A percentile compares a stretch with the other conserved stretches of the same genome.
phyloP scores from a whole-genome alignment of 2,329 filamentous ascomycete species.

The Cordyceps militaris region DNA sequence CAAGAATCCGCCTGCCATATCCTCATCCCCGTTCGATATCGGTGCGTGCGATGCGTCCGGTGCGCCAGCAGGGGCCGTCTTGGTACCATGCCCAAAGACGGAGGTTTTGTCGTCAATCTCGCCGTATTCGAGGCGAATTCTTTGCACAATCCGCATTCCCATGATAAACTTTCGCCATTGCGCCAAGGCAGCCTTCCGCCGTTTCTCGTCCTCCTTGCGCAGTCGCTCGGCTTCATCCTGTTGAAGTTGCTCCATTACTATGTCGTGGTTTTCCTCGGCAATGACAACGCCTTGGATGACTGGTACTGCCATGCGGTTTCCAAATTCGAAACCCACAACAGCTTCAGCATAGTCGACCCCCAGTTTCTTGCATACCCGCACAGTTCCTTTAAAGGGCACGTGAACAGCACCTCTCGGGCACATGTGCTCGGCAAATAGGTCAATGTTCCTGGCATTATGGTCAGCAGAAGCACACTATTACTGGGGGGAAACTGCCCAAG shows the following conservation, averaged over 20 bases:
- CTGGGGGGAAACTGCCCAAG: background rate
- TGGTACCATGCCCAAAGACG: constrained; percentile 45
- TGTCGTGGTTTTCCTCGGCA: constrained; percentile 68
- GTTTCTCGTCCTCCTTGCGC: constrained; percentile 77
- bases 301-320: constrained; percentile 86
- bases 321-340: constrained; percentile 94
- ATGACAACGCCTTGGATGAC: constrained; percentile 87
- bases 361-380: constrained; percentile 74
- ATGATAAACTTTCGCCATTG: constrained; percentile 85
- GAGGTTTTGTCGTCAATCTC: constrained; percentile 47
- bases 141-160: constrained; percentile 73
- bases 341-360: constrained; percentile 88
- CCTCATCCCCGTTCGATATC: constrained; percentile 34
- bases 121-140: constrained; percentile 71
- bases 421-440: constrained; percentile 92
- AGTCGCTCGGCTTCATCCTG: constrained; percentile 68
- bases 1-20: constrained; percentile 55
- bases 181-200: constrained; percentile 62
- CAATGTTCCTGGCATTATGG: constrained; percentile 59
- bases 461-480: constrained; percentile 17
- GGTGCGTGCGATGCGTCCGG: constrained; percentile 17
- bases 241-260: constrained; percentile 70
- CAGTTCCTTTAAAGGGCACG: constrained; percentile 69
- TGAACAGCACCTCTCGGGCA: constrained; percentile 77
- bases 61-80: constrained; percentile 12